Evolutionary conservation across 495 filamentous ascomycete genomes (phyloP), one percentile per base, ranked within the genome.

Genomic region (Penicillium arizonense): DNA sequence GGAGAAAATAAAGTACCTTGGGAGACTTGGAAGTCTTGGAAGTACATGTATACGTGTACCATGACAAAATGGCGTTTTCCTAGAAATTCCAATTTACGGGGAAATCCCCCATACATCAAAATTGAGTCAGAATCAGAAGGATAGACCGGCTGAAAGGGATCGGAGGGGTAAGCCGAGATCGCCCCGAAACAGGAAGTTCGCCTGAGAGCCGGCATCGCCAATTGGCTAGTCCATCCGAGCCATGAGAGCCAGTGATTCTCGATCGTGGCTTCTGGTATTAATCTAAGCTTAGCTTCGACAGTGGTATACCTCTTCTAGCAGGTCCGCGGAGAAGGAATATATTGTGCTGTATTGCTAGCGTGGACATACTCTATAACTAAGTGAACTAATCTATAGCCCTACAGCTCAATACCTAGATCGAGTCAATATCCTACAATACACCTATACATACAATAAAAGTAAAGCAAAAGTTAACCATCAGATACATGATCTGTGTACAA

Each of bases 111-210:
- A 26, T 34, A 41, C 10, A 23, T 13, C 13, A 37, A 34, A 4
- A 44, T 51, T 28, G 20, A 11, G 36, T 28, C 34, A 33, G n/a
- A 20, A 20, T 14, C 14, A 44, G 44, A 44, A 37, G 28, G 14
- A 20, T 20, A 28, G 5, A 37, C 14, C 16, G 28, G 39, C 21
- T 44, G 41, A 48, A 44, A 55, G 44, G 53, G 53, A 48, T 55
- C 58, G 58, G 56, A 58, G 52, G 47, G 21, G 39, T 45, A 39
- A 44, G 38, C 58, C 59, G 52, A 61, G 63, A 66, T 66, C 60
- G 57, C 55, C 60, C 63, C 63, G 60, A 57, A 66, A 57, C 16
- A 59, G 63, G 63, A 63, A 63, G 63, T 44, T 58, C 59, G 55
- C 39, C 44, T 47, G 60, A 65, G 60, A 55, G 42, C 56, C 57